These are phyloP conservation scores for Diplocarpon rosae DNA, from an alignment of 2,329 filamentous ascomycete genomes.

Conservation along the genomic window DNA sequence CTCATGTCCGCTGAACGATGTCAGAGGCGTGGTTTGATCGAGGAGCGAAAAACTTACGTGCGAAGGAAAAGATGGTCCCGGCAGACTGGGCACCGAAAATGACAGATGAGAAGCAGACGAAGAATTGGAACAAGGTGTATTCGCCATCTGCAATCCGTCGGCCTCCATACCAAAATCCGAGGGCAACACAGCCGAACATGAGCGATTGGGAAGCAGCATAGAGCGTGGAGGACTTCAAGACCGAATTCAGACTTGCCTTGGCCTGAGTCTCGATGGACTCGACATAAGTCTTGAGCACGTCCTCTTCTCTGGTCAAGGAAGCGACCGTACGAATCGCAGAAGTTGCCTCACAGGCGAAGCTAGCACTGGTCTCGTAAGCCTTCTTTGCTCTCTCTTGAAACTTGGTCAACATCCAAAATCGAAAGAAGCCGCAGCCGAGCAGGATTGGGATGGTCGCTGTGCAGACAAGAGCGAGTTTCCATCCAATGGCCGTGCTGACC, in stretches of 20 bases:
- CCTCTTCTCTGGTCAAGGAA: conserved; percentile 73
- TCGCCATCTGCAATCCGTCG: conserved; percentile 59
- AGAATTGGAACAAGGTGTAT: conserved; percentile 78
- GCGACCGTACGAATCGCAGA: conserved; percentile 90
- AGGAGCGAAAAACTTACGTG: conserved; percentile 33
- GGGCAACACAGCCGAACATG: conserved; percentile 71
- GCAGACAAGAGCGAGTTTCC: conserved; percentile 81
- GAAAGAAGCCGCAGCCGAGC: conserved; percentile 72
- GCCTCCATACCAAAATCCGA: conserved; percentile 90
- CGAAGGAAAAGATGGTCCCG: conserved; percentile 79
- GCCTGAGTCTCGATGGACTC: conserved; percentile 55
- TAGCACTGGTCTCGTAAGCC: conserved; percentile 70
- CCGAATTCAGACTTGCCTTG: conserved; percentile 55
- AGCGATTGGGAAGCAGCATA: conserved; percentile 80
- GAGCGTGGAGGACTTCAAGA: conserved; percentile 64
- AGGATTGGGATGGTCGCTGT: conserved; percentile 68
- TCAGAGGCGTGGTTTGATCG: conserved; percentile 8
- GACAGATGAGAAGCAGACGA: conserved; percentile 77
- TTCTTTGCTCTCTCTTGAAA: conserved; percentile 72
- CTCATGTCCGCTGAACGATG: conserved; percentile 60
- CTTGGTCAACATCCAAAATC: conserved; percentile 72
- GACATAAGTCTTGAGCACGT: conserved; percentile 66
- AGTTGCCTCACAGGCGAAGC: conserved; percentile 86
- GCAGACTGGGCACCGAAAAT: conserved; percentile 90
- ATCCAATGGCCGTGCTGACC: conserved; percentile 64